phyloP scores from a whole-genome alignment of 2,329 filamentous ascomycete genomes.

The Ophiostoma piceae region DNA sequence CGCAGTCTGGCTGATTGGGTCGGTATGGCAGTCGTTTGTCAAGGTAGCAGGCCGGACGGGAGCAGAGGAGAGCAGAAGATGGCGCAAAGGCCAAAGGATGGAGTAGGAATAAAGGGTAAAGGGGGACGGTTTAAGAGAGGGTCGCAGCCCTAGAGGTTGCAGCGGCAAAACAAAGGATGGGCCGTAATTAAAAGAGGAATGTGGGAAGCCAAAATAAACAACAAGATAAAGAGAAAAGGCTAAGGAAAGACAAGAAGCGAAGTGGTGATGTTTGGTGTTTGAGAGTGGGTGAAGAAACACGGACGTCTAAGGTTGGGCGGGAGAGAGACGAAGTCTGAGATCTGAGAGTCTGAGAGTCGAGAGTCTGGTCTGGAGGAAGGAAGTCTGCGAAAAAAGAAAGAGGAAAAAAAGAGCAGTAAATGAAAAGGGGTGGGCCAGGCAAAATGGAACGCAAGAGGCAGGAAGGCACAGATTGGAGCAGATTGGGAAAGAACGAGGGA shows the following conservation, averaged over 20 bases:
- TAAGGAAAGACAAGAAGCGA: conserved; percentile 15
- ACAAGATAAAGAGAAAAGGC: conserved; percentile 8
- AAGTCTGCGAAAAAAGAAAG: neutral
- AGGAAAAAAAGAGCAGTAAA: conserved; percentile 6
- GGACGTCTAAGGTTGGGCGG: conserved; percentile 4
- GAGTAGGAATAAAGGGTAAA: conserved; percentile 2
- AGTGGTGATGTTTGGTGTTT: conserved; percentile 17
- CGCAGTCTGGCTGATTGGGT: neutral
- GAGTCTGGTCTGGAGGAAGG: neutral
- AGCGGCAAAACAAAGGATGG: neutral
- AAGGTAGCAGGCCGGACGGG: neutral
- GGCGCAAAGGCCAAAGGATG: neutral
- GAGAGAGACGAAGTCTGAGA: neutral
- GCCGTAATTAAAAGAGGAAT: neutral
- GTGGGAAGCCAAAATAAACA: neutral
- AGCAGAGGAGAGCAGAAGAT: neutral
- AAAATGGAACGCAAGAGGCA: conserved; percentile 16
- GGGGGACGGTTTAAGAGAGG: neutral
- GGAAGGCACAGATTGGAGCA: conserved; percentile 1
- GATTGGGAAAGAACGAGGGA: conserved; percentile 13
- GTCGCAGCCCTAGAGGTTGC: conserved; percentile 14
- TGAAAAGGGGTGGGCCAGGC: conserved; percentile 21
- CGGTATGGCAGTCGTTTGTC: neutral
- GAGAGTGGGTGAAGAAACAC: conserved; percentile 3
- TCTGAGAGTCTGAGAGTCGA: neutral